Evolutionary conservation across 2,329 filamentous ascomycete species (phyloP), one percentile per base, ranked within the genome.

Genomic region (Pseudocercospora pini-densiflorae): DNA sequence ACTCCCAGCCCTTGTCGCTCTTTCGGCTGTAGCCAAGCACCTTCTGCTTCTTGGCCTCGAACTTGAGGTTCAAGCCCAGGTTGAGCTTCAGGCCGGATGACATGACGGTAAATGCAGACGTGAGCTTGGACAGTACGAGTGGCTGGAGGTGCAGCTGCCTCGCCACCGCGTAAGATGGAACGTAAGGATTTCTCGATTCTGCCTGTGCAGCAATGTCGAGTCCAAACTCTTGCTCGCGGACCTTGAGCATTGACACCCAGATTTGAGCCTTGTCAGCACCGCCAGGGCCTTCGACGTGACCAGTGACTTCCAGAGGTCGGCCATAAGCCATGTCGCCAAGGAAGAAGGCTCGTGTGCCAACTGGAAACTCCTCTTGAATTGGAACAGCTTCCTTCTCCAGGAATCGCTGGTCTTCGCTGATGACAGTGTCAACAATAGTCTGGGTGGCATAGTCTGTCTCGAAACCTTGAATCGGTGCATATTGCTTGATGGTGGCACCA

Each of bases 11-110:
- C 29, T 88, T 91, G 12, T 88, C 84, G 3, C 89, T 90, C 76
- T 95, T 95, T 73, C 93, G 91, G 24, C 94, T 97, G 79, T 97
- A 99, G 0, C 95, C 95, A 33, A 99, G 82, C 6, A 99, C 95
- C 81, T 99, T 99, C 73, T 94, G 86, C 80, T 97, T 97, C 81
- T 92, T 94, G 2, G 89, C 92, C 77, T 99, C 95, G 67, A 99
- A 99, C 79, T 99, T 99, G 71, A 99, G 85, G 75, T 99, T 99
- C 68, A 99, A 84, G 0, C 95, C 95, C 24, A 99, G 83, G 74
- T 99, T 99, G 68, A 97, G 86, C 73, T 92, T 91, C 65, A 93
- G 84, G 27, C 92, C 93, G 64, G 92, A 92, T 3, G 94, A 88
- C 19, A 88, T 88, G 64, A 99, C 92, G 62, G 90, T 91, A 79